Conservation (phyloP, 108 stramenopile genomes). For the Pseudonitzschia pungens region DNA sequence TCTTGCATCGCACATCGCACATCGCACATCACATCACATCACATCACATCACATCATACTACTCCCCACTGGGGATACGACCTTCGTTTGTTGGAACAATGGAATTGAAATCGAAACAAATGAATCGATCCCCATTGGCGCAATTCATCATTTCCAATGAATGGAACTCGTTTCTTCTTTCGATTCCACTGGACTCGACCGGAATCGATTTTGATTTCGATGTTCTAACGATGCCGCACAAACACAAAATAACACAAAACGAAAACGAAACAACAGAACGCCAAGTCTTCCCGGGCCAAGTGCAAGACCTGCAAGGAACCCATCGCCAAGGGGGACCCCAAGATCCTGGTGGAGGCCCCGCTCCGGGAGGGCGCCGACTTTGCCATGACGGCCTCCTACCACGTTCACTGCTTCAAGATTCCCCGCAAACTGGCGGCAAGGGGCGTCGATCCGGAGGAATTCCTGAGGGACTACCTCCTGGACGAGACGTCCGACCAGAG, state of each 20-base stretch:
- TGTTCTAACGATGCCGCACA: not conserved
- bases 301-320: conserved; percentile 79
- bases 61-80: too few relatives aligned
- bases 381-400: conserved; percentile 30
- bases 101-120: too few relatives aligned
- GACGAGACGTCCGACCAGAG: conserved; percentile 38
- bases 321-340: conserved; percentile 61
- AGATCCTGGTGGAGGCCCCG: conserved; percentile 36
- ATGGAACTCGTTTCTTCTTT: too few relatives aligned
- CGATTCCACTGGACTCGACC: too few relatives aligned
- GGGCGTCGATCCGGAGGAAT: conserved; percentile 22
- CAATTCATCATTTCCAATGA: too few relatives aligned
- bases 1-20: too few relatives aligned
- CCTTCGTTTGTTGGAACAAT: too few relatives aligned
- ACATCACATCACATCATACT: too few relatives aligned
- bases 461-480: conserved; percentile 51
- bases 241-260: not conserved
- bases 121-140: too few relatives aligned
- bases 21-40: too few relatives aligned
- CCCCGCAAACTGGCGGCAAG: conserved; percentile 42
- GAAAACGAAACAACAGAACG: conserved; percentile 31
- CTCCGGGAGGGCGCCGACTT: conserved; percentile 10
- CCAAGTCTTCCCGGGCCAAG: conserved; percentile 60
- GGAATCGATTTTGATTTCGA: not conserved
- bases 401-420: conserved; percentile 55